Evolutionary conservation across 108 stramenopile genomes (phyloP).

Genomic region (Aurantiochytrium sp.): DNA sequence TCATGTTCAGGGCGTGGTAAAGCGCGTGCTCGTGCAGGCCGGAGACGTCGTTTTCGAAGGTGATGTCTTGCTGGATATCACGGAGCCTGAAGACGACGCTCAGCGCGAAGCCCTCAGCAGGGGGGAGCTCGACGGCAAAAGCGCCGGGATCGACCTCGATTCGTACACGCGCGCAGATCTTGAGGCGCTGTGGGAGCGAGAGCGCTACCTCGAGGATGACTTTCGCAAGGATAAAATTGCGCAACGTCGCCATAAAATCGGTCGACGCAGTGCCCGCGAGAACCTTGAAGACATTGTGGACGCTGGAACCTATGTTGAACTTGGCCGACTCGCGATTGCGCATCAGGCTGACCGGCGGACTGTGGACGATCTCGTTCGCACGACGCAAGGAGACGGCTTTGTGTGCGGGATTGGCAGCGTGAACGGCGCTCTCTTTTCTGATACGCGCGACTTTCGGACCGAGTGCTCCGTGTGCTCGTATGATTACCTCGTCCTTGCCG

Average conservation of each 20-base stretch:
- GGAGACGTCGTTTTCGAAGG: conserved; percentile 61
- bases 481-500: conserved; percentile 19
- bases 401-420: background rate
- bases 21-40: conserved; percentile 27
- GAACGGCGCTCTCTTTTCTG: background rate
- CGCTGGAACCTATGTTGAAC: background rate
- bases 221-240: background rate
- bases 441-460: background rate
- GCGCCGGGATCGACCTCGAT: background rate
- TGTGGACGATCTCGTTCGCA: background rate
- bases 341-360: background rate
- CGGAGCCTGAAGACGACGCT: background rate
- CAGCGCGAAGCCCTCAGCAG: background rate
- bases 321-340: background rate
- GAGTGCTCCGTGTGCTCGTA: background rate
- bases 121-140: background rate
- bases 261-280: background rate
- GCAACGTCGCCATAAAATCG: background rate
- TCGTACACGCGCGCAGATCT: conserved; percentile 7
- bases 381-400: background rate
- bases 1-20: conserved; percentile 49
- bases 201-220: background rate
- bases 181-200: background rate
- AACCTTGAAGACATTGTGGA: background rate
- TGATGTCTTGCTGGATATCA: conserved; percentile 42